These are phyloP conservation scores for Penicillium freii DNA, from an alignment of 2,329 filamentous ascomycete species.

Conservation along the genomic window DNA sequence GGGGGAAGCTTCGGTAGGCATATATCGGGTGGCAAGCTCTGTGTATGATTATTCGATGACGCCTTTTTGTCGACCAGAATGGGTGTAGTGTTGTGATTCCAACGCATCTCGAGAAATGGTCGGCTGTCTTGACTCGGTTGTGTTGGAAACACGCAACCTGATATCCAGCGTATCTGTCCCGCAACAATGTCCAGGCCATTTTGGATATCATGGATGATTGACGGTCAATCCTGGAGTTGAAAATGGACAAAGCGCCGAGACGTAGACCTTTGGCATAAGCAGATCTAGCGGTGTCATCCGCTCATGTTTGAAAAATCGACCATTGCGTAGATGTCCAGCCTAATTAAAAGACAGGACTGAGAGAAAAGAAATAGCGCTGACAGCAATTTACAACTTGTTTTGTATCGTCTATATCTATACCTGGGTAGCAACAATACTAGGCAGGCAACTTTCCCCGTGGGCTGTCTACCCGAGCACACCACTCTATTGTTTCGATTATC, in stretches of 20 bases:
- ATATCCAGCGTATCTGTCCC: too few species aligned
- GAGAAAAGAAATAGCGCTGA: not conserved
- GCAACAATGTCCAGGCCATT: too few species aligned
- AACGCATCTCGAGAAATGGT: too few species aligned
- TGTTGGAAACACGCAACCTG: too few species aligned
- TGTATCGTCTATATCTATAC: not conserved
- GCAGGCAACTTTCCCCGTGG: not conserved
- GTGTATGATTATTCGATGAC: too few species aligned
- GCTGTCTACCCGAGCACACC: not conserved
- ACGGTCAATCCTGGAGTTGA: not conserved
- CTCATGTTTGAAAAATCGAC: not conserved
- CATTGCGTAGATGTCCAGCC: not conserved
- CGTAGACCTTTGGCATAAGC: not conserved
- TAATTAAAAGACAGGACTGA: not conserved
- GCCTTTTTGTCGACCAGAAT: too few species aligned
- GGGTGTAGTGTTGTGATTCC: too few species aligned
- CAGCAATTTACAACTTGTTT: not conserved
- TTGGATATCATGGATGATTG: too few species aligned
- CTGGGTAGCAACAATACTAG: not conserved
- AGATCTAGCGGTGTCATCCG: not conserved
- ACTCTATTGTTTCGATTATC: not conserved
- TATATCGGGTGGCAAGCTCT: too few species aligned
- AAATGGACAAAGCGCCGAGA: not conserved
- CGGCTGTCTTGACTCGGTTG: too few species aligned
- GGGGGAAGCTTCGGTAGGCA: too few species aligned